Evolutionary conservation across 345 rosid genomes (phyloP), one percentile per base, ranked within the genome.

Genomic region (Lepidium sativum): DNA sequence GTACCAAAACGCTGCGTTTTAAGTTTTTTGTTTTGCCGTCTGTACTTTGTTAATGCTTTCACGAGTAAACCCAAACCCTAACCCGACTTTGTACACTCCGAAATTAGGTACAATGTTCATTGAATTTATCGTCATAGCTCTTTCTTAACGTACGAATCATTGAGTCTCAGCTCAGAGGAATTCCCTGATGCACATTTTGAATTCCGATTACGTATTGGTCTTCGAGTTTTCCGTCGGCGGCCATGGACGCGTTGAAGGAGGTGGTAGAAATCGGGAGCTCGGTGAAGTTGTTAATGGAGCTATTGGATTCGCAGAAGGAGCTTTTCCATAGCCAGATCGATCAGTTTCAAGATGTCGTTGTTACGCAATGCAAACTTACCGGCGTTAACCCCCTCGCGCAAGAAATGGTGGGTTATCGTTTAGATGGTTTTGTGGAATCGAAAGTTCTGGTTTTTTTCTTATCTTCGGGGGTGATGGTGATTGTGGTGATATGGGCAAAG

Each of bases 311-410:
- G 13, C 99, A 91, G 79, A 85, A 69, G 54, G 89, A 78, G 75
- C 78, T 91, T 29, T 85, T 95, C 60, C 96, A 84, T 75, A 58
- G 80, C 68, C 98, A 91, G 89, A 80, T 91, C 88, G 87, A 86
- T 59, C 88, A 91, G 75, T 83, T 91, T 18, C 89, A 83, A 67
- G 70, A 77, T 61, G 81, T 95, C 23, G 88, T 95, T 40, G 84
- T 91, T 65, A 79, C 80, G 34, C 99, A 94, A 70, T 94, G 99
- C 89, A 79, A 80, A 54, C 95, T 94, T 66, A 94, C 97, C 40
- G 97, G 99, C 54, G 99, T 80, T 79, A 95, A 95, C 65, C 99
- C 98, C 59, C 97, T 95, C 59, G 86, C 99, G 27, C 97, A 95
- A 75, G 96, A 95, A 67, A 95, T 88, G 99, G 99, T 91, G 69